Conservation (phyloP, 2,329 filamentous ascomycete genomes). For the Ophiostoma angusticollis region DNA sequence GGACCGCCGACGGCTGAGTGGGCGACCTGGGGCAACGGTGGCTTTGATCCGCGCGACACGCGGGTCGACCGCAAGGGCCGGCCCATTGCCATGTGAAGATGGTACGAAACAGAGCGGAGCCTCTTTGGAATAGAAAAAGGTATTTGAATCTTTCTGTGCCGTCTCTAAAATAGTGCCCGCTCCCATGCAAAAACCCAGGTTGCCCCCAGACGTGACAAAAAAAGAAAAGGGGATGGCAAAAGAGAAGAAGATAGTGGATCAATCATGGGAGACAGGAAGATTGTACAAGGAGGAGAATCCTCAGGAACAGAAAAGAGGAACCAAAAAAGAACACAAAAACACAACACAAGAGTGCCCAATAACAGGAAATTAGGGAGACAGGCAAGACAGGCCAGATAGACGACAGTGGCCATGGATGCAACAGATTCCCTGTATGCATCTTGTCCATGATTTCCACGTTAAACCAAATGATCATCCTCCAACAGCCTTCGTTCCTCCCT, state of each 20-base stretch:
- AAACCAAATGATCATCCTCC: too few species aligned
- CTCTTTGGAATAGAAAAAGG: too few species aligned
- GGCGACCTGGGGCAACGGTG: slow-evolving; percentile 89
- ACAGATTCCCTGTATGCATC: too few species aligned
- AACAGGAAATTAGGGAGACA: too few species aligned
- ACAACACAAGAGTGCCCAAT: too few species aligned
- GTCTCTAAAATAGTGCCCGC: slow-evolving; percentile 7
- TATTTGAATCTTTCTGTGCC: slow-evolving; percentile 5
- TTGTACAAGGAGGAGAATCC: too few species aligned
- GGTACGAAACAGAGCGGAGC: not conserved
- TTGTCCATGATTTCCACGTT: too few species aligned
- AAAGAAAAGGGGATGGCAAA: not conserved
- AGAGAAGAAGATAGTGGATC: not conserved
- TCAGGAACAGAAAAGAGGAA: too few species aligned
- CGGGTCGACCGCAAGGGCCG: slow-evolving; percentile 79
- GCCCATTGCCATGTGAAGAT: slow-evolving; percentile 32
- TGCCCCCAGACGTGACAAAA: not conserved
- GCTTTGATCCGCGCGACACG: slow-evolving; percentile 83
- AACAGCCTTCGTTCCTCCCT: not conserved
- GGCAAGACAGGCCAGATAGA: too few species aligned
- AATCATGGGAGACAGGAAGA: too few species aligned
- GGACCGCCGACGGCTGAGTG: slow-evolving; percentile 75
- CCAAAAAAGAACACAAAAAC: too few species aligned
- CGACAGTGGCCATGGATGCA: too few species aligned
- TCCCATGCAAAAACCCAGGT: slow-evolving; percentile 8